phyloP scores from a whole-genome alignment of 305 asterid species.

The Nicotiana rustica region DNA sequence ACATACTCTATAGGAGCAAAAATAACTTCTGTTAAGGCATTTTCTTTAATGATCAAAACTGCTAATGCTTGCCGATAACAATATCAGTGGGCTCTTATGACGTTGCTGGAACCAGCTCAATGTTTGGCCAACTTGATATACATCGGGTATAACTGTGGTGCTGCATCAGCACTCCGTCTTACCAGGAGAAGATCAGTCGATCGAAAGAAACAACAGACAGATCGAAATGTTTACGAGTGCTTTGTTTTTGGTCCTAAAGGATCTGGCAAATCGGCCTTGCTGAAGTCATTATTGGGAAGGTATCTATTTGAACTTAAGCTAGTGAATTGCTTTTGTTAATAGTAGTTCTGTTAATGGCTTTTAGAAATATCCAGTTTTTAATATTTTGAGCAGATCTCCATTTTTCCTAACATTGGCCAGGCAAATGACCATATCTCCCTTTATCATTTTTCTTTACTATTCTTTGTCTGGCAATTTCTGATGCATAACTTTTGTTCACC shows the following conservation, averaged over 20 bases:
- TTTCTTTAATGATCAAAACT: conserved; percentile 29
- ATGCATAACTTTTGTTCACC: conserved; percentile 37
- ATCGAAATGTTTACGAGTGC: conserved; percentile 84
- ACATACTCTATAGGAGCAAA: not conserved
- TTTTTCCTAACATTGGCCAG: conserved; percentile 14
- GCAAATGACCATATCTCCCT: conserved; percentile 13
- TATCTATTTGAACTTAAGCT: conserved; percentile 45
- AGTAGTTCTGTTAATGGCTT: conserved; percentile 7
- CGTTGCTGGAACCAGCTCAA: conserved; percentile 83
- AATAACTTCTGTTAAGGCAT: conserved; percentile 7
- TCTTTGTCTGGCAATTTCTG: conserved; percentile 23
- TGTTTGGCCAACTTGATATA: conserved; percentile 93
- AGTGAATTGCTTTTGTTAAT: not conserved
- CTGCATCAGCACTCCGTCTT: conserved; percentile 78
- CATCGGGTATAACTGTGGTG: conserved; percentile 81
- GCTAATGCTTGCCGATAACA: conserved; percentile 46
- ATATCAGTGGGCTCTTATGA: conserved; percentile 98
- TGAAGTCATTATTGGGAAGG: conserved; percentile 90
- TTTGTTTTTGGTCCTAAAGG: conserved; percentile 91
- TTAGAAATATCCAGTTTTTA: not conserved
- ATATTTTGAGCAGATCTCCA: not conserved
- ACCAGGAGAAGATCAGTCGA: conserved; percentile 80
- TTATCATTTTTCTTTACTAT: conserved; percentile 10
- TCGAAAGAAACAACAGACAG: conserved; percentile 81
- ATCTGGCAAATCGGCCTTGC: conserved; percentile 87